Conservation (phyloP, 2,329 filamentous ascomycete species). For the Colletotrichum sp. region DNA sequence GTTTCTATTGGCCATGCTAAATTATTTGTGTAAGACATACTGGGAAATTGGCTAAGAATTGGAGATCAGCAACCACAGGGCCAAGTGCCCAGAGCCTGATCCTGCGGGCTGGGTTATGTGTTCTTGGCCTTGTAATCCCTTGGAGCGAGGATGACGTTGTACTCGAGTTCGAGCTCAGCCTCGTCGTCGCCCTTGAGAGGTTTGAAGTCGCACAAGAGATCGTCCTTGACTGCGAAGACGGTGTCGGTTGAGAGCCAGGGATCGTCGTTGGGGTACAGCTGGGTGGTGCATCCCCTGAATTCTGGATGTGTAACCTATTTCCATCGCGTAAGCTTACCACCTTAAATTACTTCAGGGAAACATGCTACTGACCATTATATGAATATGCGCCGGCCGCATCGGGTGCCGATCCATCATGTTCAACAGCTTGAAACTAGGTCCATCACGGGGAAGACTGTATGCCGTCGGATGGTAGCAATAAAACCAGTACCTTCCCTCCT, state of each 20-base stretch:
- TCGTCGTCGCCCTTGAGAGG: conserved; percentile 23
- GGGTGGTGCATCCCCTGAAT: conserved; percentile 75
- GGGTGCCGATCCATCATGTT: neutral
- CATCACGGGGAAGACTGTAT: neutral
- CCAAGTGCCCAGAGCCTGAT: neutral
- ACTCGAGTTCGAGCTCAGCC: conserved; percentile 43
- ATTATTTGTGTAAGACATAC: neutral
- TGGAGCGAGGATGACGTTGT: conserved; percentile 48
- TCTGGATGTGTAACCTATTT: conserved; percentile 54
- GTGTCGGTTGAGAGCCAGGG: conserved; percentile 62
- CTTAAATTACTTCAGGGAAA: neutral
- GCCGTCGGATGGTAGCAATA: neutral
- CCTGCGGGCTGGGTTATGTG: neutral
- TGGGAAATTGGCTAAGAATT: neutral
- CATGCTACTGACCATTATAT: neutral
- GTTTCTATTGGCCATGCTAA: neutral
- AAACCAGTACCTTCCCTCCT: conserved; percentile 67
- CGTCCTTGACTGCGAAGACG: conserved; percentile 60
- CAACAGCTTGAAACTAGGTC: neutral
- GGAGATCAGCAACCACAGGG: neutral
- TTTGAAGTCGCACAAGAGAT: conserved; percentile 38
- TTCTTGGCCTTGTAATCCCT: conserved; percentile 49
- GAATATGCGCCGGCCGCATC: neutral
- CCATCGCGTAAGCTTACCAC: neutral
- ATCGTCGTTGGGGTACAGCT: conserved; percentile 76